Conservation (phyloP, 495 filamentous ascomycete genomes). For the Neurospora sp. region DNA sequence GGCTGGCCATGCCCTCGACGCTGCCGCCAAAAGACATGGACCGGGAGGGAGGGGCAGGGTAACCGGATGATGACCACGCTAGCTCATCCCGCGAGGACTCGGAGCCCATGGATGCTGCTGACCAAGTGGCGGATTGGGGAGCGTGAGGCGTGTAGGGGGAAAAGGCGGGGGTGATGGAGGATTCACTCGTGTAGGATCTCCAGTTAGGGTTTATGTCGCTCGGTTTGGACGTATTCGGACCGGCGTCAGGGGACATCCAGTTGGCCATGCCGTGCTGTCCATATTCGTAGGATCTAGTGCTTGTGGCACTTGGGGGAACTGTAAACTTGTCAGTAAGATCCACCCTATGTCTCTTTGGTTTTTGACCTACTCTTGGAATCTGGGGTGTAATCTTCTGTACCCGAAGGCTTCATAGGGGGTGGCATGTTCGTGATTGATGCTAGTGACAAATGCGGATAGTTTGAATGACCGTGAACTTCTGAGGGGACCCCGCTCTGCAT, state of each 20-base stretch:
- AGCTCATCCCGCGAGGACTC: constrained; percentile 26
- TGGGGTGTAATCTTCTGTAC: constrained; percentile 26
- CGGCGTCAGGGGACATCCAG: constrained; percentile 35
- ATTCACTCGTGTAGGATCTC: constrained; percentile 29
- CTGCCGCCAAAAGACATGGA: constrained; percentile 36
- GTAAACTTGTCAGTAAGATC: constrained; percentile 20
- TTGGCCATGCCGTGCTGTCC: constrained; percentile 29
- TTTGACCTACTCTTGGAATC: constrained; percentile 32
- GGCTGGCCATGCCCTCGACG: constrained; percentile 24
- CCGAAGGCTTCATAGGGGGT: constrained; percentile 33
- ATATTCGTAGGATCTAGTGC: constrained; percentile 27
- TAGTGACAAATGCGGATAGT: constrained; percentile 38
- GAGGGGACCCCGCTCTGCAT: constrained; percentile 32
- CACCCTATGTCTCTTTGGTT: neutral
- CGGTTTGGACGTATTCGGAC: constrained; percentile 24
- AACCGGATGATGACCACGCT: constrained; percentile 23
- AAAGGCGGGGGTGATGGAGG: constrained; percentile 31
- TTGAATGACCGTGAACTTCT: constrained; percentile 31
- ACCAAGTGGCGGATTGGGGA: constrained; percentile 31
- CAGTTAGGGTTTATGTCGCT: constrained; percentile 27
- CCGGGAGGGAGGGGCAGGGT: constrained; percentile 28
- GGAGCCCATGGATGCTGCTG: constrained; percentile 21
- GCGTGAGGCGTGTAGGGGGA: constrained; percentile 31
- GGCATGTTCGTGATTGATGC: constrained; percentile 40
- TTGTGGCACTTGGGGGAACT: constrained; percentile 27